These are phyloP conservation scores for Litsea cubeba DNA, from an alignment of 164 flowering plant genomes.

Conservation along the genomic window DNA sequence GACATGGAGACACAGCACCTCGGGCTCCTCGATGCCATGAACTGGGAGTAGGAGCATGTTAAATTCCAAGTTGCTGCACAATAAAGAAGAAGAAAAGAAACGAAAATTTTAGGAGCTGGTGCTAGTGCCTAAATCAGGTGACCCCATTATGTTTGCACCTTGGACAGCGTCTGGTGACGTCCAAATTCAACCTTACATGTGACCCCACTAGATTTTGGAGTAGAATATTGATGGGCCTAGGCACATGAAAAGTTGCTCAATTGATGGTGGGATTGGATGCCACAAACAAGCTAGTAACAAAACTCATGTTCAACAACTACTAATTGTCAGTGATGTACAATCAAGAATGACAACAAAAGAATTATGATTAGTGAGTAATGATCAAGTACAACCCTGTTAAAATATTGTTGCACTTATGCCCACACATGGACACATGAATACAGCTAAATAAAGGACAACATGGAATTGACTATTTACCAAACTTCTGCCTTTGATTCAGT, in stretches of 20 bases:
- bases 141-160: neutral
- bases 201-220: neutral
- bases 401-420: too few relatives aligned
- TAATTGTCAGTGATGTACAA: too few relatives aligned
- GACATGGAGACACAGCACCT: conserved; percentile 78
- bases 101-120: neutral
- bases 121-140: neutral
- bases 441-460: too few relatives aligned
- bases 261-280: neutral
- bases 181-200: too few relatives aligned
- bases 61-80: conserved; percentile 64
- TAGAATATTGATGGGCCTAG: neutral
- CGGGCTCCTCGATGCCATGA: conserved; percentile 40
- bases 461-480: too few relatives aligned
- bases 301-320: too few relatives aligned
- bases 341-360: too few relatives aligned
- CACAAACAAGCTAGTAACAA: too few relatives aligned
- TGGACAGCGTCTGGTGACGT: neutral
- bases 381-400: too few relatives aligned
- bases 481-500: too few relatives aligned
- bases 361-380: too few relatives aligned
- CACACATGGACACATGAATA: too few relatives aligned
- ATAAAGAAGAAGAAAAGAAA: neutral
- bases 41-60: conserved; percentile 59
- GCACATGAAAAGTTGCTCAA: neutral